Evolutionary conservation across 257 asterid genomes (phyloP), one percentile per base, ranked within the genome.

Genomic region (Fraxinus pennsylvanica): DNA sequence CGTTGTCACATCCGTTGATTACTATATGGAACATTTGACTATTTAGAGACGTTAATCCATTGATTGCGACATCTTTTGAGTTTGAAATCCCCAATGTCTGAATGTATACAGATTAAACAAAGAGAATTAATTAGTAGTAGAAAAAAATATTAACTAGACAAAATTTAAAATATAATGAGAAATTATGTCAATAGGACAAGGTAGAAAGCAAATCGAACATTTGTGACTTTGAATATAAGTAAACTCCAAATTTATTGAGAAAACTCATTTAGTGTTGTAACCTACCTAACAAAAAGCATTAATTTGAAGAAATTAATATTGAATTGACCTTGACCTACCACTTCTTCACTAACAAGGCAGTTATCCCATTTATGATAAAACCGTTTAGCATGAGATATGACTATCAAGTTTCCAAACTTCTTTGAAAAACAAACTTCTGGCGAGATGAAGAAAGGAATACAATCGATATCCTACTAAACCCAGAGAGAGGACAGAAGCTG

Each of bases 11-110:
- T 17, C 29, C 30, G 19, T 85, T 79, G 39, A 90, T 73, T 39
- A 87, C 86, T 1, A 90, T 74, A 27, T 90, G 92, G 78, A 87
- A 85, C 87, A 84, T 78, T 73, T 90, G 89, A 79, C 92, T 90
- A 35, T 88, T 84, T 69, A 74, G 33, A n/a, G 91, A 90, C 1
- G 79, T 80, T 30, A 88, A 39, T 65, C 89, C 91, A 52, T 36
- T 78, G 21, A 90, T 68, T 3, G 19, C 73, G 61, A 88, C 81
- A 79, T 87, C 84, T 72, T 79, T 86, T 22, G 92, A 76, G 22
- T 85, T 88, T 25, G 80, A 59, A 66, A 90, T 19, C 8, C 79
- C 84, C 76, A 90, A 59, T 8, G 85, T 83, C 92, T 90, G 87
- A 12, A 77, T 14, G 72, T 50, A n/a, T 36, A 12, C 29, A 47